These are phyloP conservation scores for Pseudoneurospora amorphoporcata DNA, from an alignment of 495 filamentous ascomycete genomes.

Conservation along the genomic window DNA sequence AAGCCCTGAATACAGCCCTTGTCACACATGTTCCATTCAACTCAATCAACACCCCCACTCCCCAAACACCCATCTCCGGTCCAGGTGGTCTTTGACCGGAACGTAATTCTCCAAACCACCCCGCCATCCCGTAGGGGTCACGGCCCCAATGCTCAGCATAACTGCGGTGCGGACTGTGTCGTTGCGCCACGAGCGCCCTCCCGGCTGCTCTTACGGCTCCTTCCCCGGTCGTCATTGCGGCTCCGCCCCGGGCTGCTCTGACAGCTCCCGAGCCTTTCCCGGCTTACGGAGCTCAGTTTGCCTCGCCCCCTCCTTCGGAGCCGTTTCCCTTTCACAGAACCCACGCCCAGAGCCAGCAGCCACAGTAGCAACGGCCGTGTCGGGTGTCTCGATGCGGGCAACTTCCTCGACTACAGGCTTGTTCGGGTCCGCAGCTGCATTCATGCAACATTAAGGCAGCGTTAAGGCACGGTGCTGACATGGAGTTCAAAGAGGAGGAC, in stretches of 20 bases:
- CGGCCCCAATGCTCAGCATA: constrained; percentile 75
- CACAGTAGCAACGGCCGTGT: neutral
- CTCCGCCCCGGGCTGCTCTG: neutral
- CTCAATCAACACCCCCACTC: no score
- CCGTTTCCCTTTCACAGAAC: neutral
- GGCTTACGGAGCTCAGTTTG: neutral
- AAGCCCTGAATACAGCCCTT: no score
- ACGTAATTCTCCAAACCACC: no score
- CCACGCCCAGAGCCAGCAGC: neutral
- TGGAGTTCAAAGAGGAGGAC: no score
- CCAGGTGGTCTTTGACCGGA: no score
- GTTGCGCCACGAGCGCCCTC: constrained; percentile 43
- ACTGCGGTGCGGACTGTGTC: constrained; percentile 83
- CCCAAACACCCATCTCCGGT: no score
- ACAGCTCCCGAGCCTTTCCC: neutral
- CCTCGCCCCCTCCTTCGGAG: neutral
- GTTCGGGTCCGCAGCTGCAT: no score
- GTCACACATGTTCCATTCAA: no score
- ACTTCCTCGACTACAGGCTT: no score
- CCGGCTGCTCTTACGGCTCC: neutral
- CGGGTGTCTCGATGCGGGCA: no score
- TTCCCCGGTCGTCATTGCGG: neutral
- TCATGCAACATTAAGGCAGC: no score
- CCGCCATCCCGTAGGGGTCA: constrained; percentile 43
- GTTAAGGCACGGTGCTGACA: no score